A percentile compares a stretch with the other conserved stretches of the same genome.
phyloP scores from a whole-genome alignment of 2,329 filamentous ascomycete genomes.

The Exutisphaerella laricina region DNA sequence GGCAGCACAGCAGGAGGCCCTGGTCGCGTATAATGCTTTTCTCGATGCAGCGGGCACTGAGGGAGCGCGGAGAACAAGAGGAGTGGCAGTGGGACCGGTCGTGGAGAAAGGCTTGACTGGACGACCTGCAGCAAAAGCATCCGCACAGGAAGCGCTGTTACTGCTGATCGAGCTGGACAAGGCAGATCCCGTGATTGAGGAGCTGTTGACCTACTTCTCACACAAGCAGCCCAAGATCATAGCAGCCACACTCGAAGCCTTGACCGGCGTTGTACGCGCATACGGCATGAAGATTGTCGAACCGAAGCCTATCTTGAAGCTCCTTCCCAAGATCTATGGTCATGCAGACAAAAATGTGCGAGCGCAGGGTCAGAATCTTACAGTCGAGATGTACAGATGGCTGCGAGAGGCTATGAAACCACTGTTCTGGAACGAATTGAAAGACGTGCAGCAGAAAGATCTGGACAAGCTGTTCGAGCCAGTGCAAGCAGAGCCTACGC shows the following conservation, averaged over 20 bases:
- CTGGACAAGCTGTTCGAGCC: slow-evolving; percentile 92
- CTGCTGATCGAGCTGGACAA: slow-evolving; percentile 87
- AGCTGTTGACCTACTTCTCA: slow-evolving; percentile 73
- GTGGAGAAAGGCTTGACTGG: slow-evolving; percentile 92
- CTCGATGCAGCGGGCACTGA: slow-evolving; percentile 83
- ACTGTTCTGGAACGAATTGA: slow-evolving; percentile 92
- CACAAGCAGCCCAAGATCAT: slow-evolving; percentile 92
- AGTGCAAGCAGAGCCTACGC: slow-evolving; percentile 76
- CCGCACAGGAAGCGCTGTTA: slow-evolving; percentile 76
- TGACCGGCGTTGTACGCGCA: slow-evolving; percentile 83
- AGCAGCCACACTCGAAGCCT: slow-evolving; percentile 64
- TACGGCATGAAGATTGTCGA: slow-evolving; percentile 94
- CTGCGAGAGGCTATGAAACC: slow-evolving; percentile 96
- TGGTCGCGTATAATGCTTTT: slow-evolving; percentile 83
- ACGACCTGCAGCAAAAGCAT: slow-evolving; percentile 80
- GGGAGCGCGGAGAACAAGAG: slow-evolving; percentile 61
- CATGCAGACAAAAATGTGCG: slow-evolving; percentile 98
- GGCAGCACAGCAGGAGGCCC: slow-evolving; percentile 88
- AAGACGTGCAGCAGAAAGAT: slow-evolving; percentile 91
- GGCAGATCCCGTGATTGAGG: slow-evolving; percentile 79
- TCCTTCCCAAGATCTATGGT: slow-evolving; percentile 82
- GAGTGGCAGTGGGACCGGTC: slow-evolving; percentile 67
- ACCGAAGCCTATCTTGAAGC: slow-evolving; percentile 84
- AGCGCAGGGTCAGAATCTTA: slow-evolving; percentile 83
- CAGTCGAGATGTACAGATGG: slow-evolving; percentile 95